Conservation (phyloP, 2,329 filamentous ascomycete species). For the Lecanicillium sp. region DNA sequence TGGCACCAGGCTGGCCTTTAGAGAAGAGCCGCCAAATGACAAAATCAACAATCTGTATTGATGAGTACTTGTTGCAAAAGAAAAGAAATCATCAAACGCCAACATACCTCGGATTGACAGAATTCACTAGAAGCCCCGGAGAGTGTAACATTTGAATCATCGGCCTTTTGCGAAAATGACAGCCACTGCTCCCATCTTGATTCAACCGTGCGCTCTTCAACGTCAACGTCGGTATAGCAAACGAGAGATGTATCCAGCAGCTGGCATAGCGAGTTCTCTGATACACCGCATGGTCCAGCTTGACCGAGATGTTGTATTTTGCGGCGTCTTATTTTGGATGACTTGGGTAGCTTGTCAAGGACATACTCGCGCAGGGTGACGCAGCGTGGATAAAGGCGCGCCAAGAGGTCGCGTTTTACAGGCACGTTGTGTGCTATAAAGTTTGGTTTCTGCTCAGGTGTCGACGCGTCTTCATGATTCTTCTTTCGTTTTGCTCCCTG, state of each 20-base stretch:
- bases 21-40: constrained; percentile 71
- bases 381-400: constrained; percentile 58
- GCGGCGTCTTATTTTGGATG: constrained; percentile 54
- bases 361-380: constrained; percentile 64
- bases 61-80: constrained; percentile 10
- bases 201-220: neutral
- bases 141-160: constrained; percentile 48
- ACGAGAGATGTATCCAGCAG: constrained; percentile 66
- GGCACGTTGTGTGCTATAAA: constrained; percentile 5
- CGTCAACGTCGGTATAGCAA: constrained; percentile 35
- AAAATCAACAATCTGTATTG: constrained; percentile 63
- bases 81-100: constrained; percentile 7
- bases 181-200: constrained; percentile 45
- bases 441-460: constrained; percentile 9
- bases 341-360: constrained; percentile 53
- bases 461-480: constrained; percentile 14
- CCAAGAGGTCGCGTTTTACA: constrained; percentile 54
- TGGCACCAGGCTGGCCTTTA: constrained; percentile 33
- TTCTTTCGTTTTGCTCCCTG: constrained; percentile 4
- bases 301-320: constrained; percentile 43
- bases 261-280: constrained; percentile 36
- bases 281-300: constrained; percentile 15
- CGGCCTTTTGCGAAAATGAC: constrained; percentile 53
- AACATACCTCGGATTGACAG: constrained; percentile 57
- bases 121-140: constrained; percentile 39